Evolutionary conservation across 2,329 filamentous ascomycete species (phyloP), one percentile per base, ranked within the genome.

Genomic region (Epichloe brachyelytri): DNA sequence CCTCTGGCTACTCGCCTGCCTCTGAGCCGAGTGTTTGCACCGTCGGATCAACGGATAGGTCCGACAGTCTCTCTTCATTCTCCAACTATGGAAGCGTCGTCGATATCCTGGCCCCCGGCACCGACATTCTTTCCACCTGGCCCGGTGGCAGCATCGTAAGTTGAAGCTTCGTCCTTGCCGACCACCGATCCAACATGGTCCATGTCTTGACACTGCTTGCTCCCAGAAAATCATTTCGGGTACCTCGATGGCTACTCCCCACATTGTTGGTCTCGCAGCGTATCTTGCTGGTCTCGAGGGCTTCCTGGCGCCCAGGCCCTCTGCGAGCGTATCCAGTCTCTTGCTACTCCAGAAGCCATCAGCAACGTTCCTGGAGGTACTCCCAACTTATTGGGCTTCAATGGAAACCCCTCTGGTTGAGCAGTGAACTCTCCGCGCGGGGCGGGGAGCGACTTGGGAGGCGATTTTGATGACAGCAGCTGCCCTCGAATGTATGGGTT

Each of bases 81-180:
- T 77, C 75, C 61, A 79, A 79, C 69, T 76, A 67, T 45, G 76
- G 76, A 48, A 53, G 61, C 26, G 37, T 69, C 30, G 68, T 79
- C 46, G 75, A 79, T 53, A 63, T 79, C 55, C 72, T 74, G 36
- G 76, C 75, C 3, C 75, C 76, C 4, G 76, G 76, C 17, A 63
- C 65, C 11, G 59, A 60, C 51, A 67, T 79, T 49, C 59, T 72
- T 3, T 75, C 70, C 53, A 66, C 77, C 7, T 78, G 71, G 71
- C 70, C 65, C 48, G 68, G 70, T 17, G 60, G 64, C 56, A 68
- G 55, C 47, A 67, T 64, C 26, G 51, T 54, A 44, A 47, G 52
- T 50, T 20, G 37, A 22, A 40, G 12, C 11, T 17, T 15, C 26
- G n/a, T 30, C 26, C 12, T 30, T n/a, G 30, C 30, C n/a, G 20